These are phyloP conservation scores for Inga oerstediana DNA, from an alignment of 306 rosid genomes.

Conservation along the genomic window DNA sequence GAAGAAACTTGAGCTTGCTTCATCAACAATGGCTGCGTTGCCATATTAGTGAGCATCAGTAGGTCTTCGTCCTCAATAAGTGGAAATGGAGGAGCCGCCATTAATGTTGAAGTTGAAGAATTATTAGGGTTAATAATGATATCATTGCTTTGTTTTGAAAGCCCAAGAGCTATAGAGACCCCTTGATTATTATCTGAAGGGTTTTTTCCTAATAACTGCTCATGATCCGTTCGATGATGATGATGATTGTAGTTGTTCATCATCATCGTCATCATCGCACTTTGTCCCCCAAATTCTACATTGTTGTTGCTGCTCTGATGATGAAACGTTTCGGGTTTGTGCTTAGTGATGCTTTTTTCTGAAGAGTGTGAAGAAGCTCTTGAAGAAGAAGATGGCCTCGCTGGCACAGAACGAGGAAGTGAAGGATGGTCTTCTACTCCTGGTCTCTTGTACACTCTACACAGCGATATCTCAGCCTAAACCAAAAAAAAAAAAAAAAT, in stretches of 20 bases:
- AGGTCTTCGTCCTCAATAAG: constrained; percentile 44
- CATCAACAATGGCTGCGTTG: constrained; percentile 15
- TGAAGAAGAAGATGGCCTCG: constrained; percentile 59
- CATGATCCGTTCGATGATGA: too few species aligned
- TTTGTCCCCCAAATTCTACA: constrained; percentile 43
- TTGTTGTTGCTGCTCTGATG: constrained; percentile 2
- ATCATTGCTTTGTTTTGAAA: constrained; percentile 50
- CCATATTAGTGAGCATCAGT: constrained; percentile 21
- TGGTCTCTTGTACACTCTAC: constrained; percentile 93
- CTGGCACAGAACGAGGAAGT: constrained; percentile 79
- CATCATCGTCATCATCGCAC: neutral
- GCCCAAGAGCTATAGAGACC: constrained; percentile 61
- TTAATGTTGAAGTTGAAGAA: neutral
- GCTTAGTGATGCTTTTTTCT: constrained; percentile 30
- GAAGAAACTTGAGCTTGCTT: constrained; percentile 30
- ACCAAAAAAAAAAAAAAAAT: neutral
- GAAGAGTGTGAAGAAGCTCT: constrained; percentile 30
- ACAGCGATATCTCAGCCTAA: constrained; percentile 90
- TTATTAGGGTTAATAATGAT: neutral
- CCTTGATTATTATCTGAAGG: constrained; percentile 1
- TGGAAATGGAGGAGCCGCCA: neutral
- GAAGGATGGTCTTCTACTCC: constrained; percentile 97
- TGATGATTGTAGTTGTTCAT: neutral
- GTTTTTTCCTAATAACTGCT: neutral
- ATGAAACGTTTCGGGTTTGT: constrained; percentile 22